phyloP scores from a whole-genome alignment of 2,329 filamentous ascomycete genomes.

The Hortaea werneckii region DNA sequence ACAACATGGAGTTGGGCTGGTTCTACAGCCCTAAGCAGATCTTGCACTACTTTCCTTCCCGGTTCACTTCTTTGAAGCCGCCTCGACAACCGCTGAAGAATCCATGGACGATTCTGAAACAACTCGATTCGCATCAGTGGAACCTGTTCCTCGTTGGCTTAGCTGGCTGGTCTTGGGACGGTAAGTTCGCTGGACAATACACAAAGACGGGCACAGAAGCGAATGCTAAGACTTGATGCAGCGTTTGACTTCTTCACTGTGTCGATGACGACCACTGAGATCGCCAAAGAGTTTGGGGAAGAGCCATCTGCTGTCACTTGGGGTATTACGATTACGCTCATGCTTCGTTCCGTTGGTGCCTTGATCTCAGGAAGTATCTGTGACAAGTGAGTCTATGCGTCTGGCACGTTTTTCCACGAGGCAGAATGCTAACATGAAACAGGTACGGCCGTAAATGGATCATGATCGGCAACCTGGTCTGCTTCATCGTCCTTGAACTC shows the following conservation, averaged over 20 bases:
- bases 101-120: slow-evolving; percentile 16
- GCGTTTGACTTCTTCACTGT: slow-evolving; percentile 53
- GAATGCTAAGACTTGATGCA: background rate
- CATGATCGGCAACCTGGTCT: slow-evolving; percentile 26
- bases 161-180: slow-evolving; percentile 46
- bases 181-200: background rate
- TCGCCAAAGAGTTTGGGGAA: slow-evolving; percentile 44
- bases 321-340: slow-evolving; percentile 28
- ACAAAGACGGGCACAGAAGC: background rate
- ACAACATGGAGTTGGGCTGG: slow-evolving; percentile 13
- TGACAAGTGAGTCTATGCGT: slow-evolving; percentile 9
- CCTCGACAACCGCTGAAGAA: slow-evolving; percentile 17
- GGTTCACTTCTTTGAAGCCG: slow-evolving; percentile 11
- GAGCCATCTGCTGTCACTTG: slow-evolving; percentile 51
- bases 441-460: slow-evolving; percentile 26
- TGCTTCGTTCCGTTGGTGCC: slow-evolving; percentile 24
- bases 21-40: slow-evolving; percentile 15
- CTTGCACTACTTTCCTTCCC: slow-evolving; percentile 9
- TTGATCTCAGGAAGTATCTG: slow-evolving; percentile 20
- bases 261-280: slow-evolving; percentile 46
- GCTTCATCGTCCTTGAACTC: slow-evolving; percentile 29
- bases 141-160: slow-evolving; percentile 19
- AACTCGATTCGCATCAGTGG: slow-evolving; percentile 24
- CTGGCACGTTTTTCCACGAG: background rate
- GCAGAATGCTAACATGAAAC: background rate